Evolutionary conservation across 2,329 filamentous ascomycete species (phyloP), one percentile per base, ranked within the genome.

Genomic region (Beauveria sp.): DNA sequence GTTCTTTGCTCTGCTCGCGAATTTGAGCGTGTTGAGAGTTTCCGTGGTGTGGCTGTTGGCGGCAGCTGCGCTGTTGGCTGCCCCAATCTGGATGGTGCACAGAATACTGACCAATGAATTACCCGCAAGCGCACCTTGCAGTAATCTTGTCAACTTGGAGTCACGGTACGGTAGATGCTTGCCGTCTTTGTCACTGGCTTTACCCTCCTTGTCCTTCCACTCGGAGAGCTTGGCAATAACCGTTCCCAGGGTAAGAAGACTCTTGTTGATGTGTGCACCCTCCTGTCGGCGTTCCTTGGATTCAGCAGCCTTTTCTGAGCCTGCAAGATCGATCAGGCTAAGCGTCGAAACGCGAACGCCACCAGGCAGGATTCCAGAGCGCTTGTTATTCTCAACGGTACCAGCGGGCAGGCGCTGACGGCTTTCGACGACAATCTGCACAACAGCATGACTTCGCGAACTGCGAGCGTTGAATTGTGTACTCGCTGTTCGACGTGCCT

Each of bases 241-340:
- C 1, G 91, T 99, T 57, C 95, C 95, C 3, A 99, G 80, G 0
- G 95, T 99, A 63, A 99, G 84, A 70, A 99, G 77, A 73, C 92
- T 97, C 78, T 98, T 98, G 80, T 99, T 99, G 77, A 99, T 99
- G 72, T 99, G 95, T 14, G 93, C 93, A 65, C 95, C 95, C 76
- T 99, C 95, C 18, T 91, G 91, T 51, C 95, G 85, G 59, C 95
- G 86, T 76, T 98, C 95, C 73, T 98, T 99, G 60, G 88, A 90
- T 70, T 98, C 95, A 3, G 95, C 95, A 46, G 95, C 95, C 75
- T 93, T 91, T 73, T 99, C 95, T 0, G 95, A 98, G 45, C 95
- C 95, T 60, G 95, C 95, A 67, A 99, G 79, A 82, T 99, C 95
- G 66, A 99, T 99, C 71, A 99, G 77, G 72, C 93, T 97, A 62